These are phyloP conservation scores for Citrullus amarus DNA, from an alignment of 306 rosid genomes.

Conservation along the genomic window DNA sequence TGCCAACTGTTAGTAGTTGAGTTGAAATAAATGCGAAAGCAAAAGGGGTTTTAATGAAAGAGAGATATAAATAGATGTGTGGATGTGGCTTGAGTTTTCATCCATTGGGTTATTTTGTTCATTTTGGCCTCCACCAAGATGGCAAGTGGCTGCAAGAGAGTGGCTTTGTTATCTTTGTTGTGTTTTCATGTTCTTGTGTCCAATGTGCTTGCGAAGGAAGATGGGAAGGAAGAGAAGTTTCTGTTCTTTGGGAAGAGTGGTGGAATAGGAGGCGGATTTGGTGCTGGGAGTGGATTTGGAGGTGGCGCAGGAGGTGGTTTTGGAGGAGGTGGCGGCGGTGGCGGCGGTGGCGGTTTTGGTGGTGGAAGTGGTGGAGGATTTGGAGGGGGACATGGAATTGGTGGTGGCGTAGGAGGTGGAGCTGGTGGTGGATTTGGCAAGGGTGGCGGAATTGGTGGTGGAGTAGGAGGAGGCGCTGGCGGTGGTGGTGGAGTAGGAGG, in stretches of 20 bases:
- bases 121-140: slow-evolving; percentile 7
- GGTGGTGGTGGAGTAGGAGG: slow-evolving; percentile 14
- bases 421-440: not conserved
- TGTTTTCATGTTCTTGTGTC: slow-evolving; percentile 34
- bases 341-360: slow-evolving; percentile 11
- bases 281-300: slow-evolving; percentile 6
- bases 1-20: slow-evolving; percentile 46
- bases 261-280: slow-evolving; percentile 14
- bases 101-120: not conserved
- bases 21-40: slow-evolving; percentile 19
- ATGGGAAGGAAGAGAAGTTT: slow-evolving; percentile 28
- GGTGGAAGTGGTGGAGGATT: slow-evolving; percentile 1
- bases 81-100: not conserved
- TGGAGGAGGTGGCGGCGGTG: not conserved
- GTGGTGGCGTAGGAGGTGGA: slow-evolving; percentile 21
- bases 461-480: slow-evolving; percentile 10
- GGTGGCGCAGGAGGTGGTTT: slow-evolving; percentile 13
- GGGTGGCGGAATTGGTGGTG: slow-evolving; percentile 1
- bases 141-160: slow-evolving; percentile 17
- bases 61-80: not conserved
- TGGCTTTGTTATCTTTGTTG: slow-evolving; percentile 30
- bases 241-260: slow-evolving; percentile 11
- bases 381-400: slow-evolving; percentile 11
- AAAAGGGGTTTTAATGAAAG: not conserved
- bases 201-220: slow-evolving; percentile 40